A percentile compares a stretch with the other conserved stretches of the same genome.
phyloP scores from a whole-genome alignment of 2,329 filamentous ascomycete genomes.

The Ceratocystiopsis minuta region DNA sequence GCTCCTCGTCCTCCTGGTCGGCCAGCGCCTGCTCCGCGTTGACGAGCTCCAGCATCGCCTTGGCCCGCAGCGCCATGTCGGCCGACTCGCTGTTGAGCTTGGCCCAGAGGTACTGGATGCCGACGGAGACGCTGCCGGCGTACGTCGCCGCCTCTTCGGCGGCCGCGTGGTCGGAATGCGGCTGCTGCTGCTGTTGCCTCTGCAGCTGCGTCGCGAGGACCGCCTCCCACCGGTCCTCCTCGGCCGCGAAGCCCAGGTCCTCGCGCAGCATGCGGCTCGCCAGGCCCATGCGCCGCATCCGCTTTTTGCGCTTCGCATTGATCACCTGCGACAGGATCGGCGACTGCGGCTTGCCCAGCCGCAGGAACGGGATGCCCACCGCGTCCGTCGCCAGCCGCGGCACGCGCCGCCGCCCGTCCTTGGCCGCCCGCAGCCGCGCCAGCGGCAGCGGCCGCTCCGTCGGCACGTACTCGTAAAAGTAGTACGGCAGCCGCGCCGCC shows the following conservation, averaged over 20 bases:
- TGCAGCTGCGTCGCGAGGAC: constrained; percentile 12
- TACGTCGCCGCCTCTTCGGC: constrained; percentile 12
- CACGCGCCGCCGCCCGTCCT: constrained; percentile 30
- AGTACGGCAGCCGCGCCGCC: not conserved
- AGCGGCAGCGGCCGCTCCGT: constrained; percentile 29
- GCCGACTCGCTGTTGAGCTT: constrained; percentile 16
- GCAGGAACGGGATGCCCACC: constrained; percentile 43
- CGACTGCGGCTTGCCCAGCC: constrained; percentile 48
- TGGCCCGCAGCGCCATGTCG: constrained; percentile 23
- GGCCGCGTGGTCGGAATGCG: no score
- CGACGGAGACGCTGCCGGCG: constrained; percentile 10
- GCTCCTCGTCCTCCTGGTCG: constrained; percentile 13
- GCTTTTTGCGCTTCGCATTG: constrained; percentile 27
- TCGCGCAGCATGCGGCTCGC: constrained; percentile 23
- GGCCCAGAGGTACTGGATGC: constrained; percentile 11
- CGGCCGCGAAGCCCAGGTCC: constrained; percentile 11
- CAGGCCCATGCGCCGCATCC: constrained; percentile 22
- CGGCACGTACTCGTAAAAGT: constrained; percentile 24
- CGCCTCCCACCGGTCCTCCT: constrained; percentile 32
- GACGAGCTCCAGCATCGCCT: constrained; percentile 22
- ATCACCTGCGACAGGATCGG: constrained; percentile 38
- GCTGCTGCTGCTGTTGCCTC: no score
- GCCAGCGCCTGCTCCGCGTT: constrained; percentile 20
- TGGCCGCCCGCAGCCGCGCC: constrained; percentile 25
- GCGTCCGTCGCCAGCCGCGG: constrained; percentile 37